phyloP scores from a whole-genome alignment of 2,329 filamentous ascomycete species.

The Sphaerulina populicola region DNA sequence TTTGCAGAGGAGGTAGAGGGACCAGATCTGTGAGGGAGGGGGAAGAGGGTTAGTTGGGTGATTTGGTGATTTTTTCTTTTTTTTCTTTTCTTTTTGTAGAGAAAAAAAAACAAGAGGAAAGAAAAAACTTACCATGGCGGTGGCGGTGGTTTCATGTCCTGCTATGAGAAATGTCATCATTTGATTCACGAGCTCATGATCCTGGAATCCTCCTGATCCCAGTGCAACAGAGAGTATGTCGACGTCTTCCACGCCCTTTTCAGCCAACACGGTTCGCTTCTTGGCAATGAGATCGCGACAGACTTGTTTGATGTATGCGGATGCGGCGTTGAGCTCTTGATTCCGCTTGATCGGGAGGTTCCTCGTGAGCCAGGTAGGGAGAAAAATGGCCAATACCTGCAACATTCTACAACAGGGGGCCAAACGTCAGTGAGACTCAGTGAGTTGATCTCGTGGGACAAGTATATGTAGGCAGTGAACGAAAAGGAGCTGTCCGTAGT shows the following conservation, averaged over 20 bases:
- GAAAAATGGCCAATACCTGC: conserved; percentile 42
- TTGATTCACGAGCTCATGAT: conserved; percentile 65
- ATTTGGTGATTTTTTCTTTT: too few relatives aligned
- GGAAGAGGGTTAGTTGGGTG: neutral
- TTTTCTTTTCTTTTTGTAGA: too few relatives aligned
- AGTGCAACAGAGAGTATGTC: conserved; percentile 79
- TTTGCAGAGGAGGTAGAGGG: conserved; percentile 46
- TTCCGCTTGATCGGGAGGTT: conserved; percentile 64
- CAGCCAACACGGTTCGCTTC: conserved; percentile 54
- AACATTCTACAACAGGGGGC: conserved; percentile 39
- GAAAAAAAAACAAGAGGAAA: too few relatives aligned
- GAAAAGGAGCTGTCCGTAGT: neutral
- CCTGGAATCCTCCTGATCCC: conserved; percentile 63
- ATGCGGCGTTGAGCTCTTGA: conserved; percentile 51
- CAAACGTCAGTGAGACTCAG: neutral
- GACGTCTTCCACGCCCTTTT: conserved; percentile 43
- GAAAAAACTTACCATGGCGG: conserved; percentile 35
- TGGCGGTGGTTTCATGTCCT: conserved; percentile 50
- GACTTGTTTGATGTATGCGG: conserved; percentile 53
- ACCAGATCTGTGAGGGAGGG: conserved; percentile 44
- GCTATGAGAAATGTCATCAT: conserved; percentile 63
- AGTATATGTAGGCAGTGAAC: too few relatives aligned
- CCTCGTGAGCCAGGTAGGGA: conserved; percentile 55
- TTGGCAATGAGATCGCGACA: conserved; percentile 58
- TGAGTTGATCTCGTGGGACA: neutral